Evolutionary conservation across 306 rosid species (phyloP).

Genomic region (Betula pendula): DNA sequence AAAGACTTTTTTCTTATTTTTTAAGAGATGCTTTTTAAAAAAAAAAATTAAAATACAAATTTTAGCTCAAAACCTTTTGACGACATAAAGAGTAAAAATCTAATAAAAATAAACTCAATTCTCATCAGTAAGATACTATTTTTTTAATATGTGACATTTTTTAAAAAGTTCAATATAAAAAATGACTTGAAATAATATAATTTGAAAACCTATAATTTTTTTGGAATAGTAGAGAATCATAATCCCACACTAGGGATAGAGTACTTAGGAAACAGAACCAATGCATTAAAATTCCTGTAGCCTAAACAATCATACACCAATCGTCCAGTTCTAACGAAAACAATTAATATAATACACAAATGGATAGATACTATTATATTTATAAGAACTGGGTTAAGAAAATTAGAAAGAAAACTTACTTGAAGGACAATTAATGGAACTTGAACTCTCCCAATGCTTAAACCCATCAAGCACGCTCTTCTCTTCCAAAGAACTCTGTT

Average conservation of each 20-base stretch:
- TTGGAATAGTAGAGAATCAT: no score
- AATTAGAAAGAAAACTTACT: slow-evolving; percentile 27
- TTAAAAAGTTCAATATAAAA: no score
- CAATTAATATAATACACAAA: not conserved
- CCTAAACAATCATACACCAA: not conserved
- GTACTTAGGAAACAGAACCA: not conserved
- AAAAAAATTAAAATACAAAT: no score
- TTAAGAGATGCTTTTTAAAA: no score
- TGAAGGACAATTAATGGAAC: slow-evolving; percentile 42
- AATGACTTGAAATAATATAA: no score
- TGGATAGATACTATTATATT: not conserved
- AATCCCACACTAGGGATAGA: not conserved
- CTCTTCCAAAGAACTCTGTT: slow-evolving; percentile 42
- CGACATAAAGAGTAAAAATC: no score
- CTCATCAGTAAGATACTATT: no score
- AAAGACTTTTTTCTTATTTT: no score
- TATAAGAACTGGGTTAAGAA: not conserved
- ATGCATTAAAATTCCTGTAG: not conserved
- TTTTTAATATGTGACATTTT: no score
- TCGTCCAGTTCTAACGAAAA: not conserved
- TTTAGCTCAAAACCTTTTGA: no score
- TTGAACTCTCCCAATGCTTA: slow-evolving; percentile 38
- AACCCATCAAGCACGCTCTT: slow-evolving; percentile 40
- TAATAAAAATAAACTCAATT: no score
- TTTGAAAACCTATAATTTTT: no score